phyloP scores from a whole-genome alignment of 371 early-diverging fungal genomes.

The Zychaea mexicana region DNA sequence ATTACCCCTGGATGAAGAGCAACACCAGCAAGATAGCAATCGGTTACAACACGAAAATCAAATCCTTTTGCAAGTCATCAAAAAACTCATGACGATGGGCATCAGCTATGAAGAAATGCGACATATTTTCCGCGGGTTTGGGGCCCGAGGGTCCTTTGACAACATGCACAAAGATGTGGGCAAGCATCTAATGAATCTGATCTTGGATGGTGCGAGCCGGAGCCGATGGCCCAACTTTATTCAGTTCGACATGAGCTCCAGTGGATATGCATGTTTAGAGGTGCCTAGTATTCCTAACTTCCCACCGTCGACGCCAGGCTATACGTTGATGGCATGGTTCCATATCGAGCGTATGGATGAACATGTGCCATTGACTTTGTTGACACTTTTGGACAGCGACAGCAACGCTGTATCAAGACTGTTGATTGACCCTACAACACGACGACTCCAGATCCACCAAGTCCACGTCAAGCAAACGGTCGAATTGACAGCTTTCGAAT shows the following conservation, averaged over 20 bases:
- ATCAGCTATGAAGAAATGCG: constrained; percentile 59
- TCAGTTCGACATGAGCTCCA: constrained; percentile 55
- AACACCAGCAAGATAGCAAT: not conserved
- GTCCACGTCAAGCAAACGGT: constrained; percentile 45
- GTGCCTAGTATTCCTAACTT: constrained; percentile 43
- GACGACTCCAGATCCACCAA: constrained; percentile 55
- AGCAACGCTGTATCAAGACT: constrained; percentile 36
- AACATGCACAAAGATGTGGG: constrained; percentile 14
- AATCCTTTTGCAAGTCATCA: constrained; percentile 51
- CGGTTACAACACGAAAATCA: constrained; percentile 32
- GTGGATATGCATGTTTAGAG: constrained; percentile 46
- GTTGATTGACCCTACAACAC: constrained; percentile 51
- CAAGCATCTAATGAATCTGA: constrained; percentile 49
- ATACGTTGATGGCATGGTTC: constrained; percentile 69
- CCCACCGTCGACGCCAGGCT: constrained; percentile 60
- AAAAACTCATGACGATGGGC: constrained; percentile 67
- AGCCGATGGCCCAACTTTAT: constrained; percentile 73
- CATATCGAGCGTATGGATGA: constrained; percentile 66
- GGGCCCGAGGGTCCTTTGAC: constrained; percentile 10
- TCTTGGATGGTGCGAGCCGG: constrained; percentile 60
- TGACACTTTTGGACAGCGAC: constrained; percentile 57
- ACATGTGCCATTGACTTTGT: constrained; percentile 41
- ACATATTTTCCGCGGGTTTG: constrained; percentile 61
- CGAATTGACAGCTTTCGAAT: constrained; percentile 53
- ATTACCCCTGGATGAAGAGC: constrained; percentile 26